phyloP scores from a whole-genome alignment of 139 green algal genomes.

The Chlamydomonas asymmetrica region DNA sequence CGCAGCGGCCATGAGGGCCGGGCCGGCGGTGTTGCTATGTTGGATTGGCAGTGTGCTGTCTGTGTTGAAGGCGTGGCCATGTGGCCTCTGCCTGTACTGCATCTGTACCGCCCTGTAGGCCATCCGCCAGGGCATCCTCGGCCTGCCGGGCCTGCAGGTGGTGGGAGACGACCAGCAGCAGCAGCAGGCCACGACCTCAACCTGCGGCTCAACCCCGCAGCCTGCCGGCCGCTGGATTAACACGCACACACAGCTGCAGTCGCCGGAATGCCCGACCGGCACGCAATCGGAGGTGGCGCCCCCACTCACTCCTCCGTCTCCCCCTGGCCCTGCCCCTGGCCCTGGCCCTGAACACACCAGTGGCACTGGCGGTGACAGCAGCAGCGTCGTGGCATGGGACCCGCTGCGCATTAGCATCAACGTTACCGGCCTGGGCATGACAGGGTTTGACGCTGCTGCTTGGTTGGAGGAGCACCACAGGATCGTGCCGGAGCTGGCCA shows the following conservation, averaged over 20 bases:
- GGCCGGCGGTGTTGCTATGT: too few relatives aligned
- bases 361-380: neutral
- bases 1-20: neutral
- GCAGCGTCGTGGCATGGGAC: conserved; percentile 50
- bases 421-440: conserved; percentile 50
- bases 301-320: too few relatives aligned
- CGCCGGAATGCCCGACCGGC: too few relatives aligned
- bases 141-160: neutral
- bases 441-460: conserved; percentile 53
- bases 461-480: conserved; percentile 55
- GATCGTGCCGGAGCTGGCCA: conserved; percentile 83
- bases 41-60: too few relatives aligned
- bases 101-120: neutral
- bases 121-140: neutral
- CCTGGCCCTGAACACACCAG: too few relatives aligned
- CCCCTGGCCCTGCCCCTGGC: too few relatives aligned
- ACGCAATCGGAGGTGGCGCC: too few relatives aligned
- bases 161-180: neutral
- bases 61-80: too few relatives aligned
- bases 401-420: conserved; percentile 76
- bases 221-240: too few relatives aligned
- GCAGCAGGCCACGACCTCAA: neutral
- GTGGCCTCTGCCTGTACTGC: neutral
- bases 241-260: neutral
- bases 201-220: too few relatives aligned